Evolutionary conservation across 2,329 filamentous ascomycete genomes (phyloP), one percentile per base, ranked within the genome.

Genomic region (Colletotrichum navitas): DNA sequence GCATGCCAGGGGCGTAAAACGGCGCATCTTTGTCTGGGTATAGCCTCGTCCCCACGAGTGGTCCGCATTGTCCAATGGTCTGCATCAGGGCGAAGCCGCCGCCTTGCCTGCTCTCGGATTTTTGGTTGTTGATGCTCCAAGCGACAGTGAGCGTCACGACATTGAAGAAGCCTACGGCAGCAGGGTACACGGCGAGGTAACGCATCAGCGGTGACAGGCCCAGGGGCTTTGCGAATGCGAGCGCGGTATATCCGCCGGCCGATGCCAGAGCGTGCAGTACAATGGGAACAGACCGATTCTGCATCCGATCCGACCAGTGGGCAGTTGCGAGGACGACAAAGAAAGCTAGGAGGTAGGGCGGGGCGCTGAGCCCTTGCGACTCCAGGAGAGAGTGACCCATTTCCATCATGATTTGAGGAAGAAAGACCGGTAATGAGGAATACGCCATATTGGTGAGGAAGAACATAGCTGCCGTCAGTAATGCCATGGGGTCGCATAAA

Each of bases 361-460:
- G 94, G 0, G 93, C 94, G 45, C 92, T 90, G 70, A 97, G 89
- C 7, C 91, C 93, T 85, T 97, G 94, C 0, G 93, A 89, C 3
- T 88, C 83, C 2, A 92, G 82, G 1, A 87, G 81, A 45, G 88
- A 86, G 82, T 94, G 92, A 71, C 93, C 93, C 93, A 97, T 90
- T 78, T 91, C 88, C 71, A 86, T 84, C 58, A 97, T 87, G 73
- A 97, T 94, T 32, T 92, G 94, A 45, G 94, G 94, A 3, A 97
- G 87, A 79, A 97, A 97, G 60, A 96, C 93, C 3, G 94, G 94
- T 79, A 97, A 90, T 29, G 93, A 95, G 77, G 91, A 91, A 83
- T 97, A 97, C 16, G 94, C 92, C 79, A 97, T 92, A 81, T 97
- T 97, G 78, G 92, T 91, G 80, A 92, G 90, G 84, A 97, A 94